phyloP scores from a whole-genome alignment of 2,329 filamentous ascomycete species.

The Diplodia intermedia region DNA sequence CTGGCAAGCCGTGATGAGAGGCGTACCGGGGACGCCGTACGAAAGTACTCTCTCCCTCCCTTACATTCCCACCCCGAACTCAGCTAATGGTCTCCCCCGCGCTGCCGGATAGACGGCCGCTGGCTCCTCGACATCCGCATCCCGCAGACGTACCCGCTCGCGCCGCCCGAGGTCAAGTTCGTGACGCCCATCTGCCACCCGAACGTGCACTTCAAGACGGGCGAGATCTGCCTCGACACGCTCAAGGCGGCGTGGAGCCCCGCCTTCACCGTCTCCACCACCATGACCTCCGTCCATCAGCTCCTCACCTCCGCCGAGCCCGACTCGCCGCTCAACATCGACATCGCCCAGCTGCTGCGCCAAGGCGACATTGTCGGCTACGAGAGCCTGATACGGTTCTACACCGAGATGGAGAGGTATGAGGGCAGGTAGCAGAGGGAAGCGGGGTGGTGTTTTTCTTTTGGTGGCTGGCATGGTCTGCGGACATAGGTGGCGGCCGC shows the following conservation, averaged over 20 bases:
- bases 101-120: slow-evolving; percentile 64
- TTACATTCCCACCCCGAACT: neutral
- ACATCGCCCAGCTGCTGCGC: slow-evolving; percentile 74
- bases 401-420: slow-evolving; percentile 64
- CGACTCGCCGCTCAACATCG: slow-evolving; percentile 79
- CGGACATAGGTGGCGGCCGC: neutral
- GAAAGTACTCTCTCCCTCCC: slow-evolving; percentile 55
- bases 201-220: slow-evolving; percentile 75
- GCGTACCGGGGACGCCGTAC: slow-evolving; percentile 65
- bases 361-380: slow-evolving; percentile 73
- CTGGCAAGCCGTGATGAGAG: slow-evolving; percentile 67
- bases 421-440: slow-evolving; percentile 18
- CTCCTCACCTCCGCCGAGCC: slow-evolving; percentile 72
- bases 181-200: slow-evolving; percentile 85
- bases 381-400: slow-evolving; percentile 73
- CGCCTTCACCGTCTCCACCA: slow-evolving; percentile 79
- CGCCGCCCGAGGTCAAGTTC: slow-evolving; percentile 80
- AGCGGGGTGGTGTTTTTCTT: neutral
- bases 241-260: slow-evolving; percentile 81
- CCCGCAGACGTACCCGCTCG: slow-evolving; percentile 77
- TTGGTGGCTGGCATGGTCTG: neutral
- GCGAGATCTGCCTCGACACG: slow-evolving; percentile 93
- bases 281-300: slow-evolving; percentile 74
- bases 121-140: slow-evolving; percentile 84
- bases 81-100: neutral